Percentiles rank a stretch among this genome's conserved stretches.
Evolutionary conservation across 768 basidiomycete genomes (phyloP).

Genomic region (Agaricus sinodeliciosus): DNA sequence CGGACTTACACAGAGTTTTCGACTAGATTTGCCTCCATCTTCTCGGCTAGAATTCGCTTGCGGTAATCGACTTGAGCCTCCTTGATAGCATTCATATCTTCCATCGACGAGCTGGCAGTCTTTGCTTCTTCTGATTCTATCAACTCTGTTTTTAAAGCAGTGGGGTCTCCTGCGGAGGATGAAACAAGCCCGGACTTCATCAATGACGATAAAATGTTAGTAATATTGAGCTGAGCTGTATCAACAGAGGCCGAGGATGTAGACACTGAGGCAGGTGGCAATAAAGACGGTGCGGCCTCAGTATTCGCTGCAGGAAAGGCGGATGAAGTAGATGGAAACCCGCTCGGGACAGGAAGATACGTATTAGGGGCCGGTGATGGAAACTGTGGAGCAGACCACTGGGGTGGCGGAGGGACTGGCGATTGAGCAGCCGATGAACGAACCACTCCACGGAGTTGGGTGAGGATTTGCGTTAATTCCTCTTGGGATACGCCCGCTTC

Average conservation of each 20-base stretch:
- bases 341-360: not conserved
- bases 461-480: constrained; percentile 70
- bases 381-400: constrained; percentile 9
- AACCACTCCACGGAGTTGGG: constrained; percentile 59
- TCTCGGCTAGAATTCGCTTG: constrained; percentile 49
- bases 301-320: not conserved
- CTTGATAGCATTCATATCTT: constrained; percentile 18
- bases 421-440: constrained; percentile 35
- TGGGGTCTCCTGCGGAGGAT: constrained; percentile 14
- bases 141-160: constrained; percentile 1
- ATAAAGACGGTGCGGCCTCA: constrained; percentile 4
- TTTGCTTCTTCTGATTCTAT: constrained; percentile 13
- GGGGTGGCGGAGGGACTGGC: constrained; percentile 8
- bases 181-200: constrained; percentile 77
- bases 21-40: constrained; percentile 55
- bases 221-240: constrained; percentile 36
- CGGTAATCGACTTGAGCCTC: constrained; percentile 55
- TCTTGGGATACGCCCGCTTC: constrained; percentile 76
- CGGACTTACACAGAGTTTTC: constrained; percentile 64
- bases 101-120: not conserved
- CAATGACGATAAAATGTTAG: constrained; percentile 58
- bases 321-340: not conserved
- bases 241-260: constrained; percentile 19
- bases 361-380: not conserved
- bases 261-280: constrained; percentile 23